phyloP scores from a whole-genome alignment of 139 green algal genomes.

The Klebsormidium nitens region DNA sequence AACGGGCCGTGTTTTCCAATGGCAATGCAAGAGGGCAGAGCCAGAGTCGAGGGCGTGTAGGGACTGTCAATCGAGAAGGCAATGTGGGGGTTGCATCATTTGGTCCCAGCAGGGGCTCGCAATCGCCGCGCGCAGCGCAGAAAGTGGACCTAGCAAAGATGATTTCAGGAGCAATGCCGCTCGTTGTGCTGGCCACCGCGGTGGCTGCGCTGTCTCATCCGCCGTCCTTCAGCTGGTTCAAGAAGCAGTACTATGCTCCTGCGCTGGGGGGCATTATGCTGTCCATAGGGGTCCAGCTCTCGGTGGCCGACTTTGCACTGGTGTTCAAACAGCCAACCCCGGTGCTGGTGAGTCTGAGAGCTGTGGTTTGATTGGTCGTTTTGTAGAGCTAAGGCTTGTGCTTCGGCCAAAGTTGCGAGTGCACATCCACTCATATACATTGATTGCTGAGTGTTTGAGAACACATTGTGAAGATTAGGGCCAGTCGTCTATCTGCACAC shows the following conservation, averaged over 20 bases:
- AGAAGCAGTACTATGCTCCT: slow-evolving; percentile 29
- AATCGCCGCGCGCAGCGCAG: not conserved
- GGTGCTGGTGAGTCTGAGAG: too few species aligned
- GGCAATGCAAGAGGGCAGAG: too few species aligned
- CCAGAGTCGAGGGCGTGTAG: slow-evolving; percentile 14
- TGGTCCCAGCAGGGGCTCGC: not conserved
- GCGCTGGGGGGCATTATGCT: slow-evolving; percentile 39
- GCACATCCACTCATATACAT: too few species aligned
- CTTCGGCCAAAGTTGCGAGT: too few species aligned
- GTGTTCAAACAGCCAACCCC: not conserved
- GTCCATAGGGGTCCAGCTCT: slow-evolving; percentile 33
- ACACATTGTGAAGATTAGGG: too few species aligned
- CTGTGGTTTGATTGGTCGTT: too few species aligned
- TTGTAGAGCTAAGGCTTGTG: too few species aligned
- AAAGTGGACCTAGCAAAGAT: slow-evolving; percentile 26
- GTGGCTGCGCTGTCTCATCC: slow-evolving; percentile 17
- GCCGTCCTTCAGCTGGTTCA: slow-evolving; percentile 30
- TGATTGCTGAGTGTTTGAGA: too few species aligned
- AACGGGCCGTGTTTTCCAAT: too few species aligned
- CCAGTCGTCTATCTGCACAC: too few species aligned
- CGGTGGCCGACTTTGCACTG: slow-evolving; percentile 15
- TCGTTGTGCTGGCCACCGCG: slow-evolving; percentile 23
- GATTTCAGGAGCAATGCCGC: slow-evolving; percentile 21
- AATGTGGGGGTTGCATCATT: slow-evolving; percentile 28
- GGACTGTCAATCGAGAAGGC: slow-evolving; percentile 8